Evolutionary conservation across 768 basidiomycete species (phyloP), one percentile per base, ranked within the genome.

Genomic region (Lentinula lateritia): DNA sequence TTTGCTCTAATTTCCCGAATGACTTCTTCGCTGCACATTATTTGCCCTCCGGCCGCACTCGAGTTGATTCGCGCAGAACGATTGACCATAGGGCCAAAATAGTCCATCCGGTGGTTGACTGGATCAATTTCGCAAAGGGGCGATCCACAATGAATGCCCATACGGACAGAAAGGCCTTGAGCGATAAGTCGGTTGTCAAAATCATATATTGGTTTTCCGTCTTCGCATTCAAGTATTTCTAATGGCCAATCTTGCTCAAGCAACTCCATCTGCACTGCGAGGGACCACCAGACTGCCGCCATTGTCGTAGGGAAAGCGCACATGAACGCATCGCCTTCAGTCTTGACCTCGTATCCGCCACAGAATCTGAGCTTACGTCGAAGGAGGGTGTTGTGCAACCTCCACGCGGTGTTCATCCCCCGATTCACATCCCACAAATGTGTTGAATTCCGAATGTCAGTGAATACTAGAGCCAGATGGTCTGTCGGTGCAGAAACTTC

Each of bases 291-390:
- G 16, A 98, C 74, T 0, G 93, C 97, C 0, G 90, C 82, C 1
- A 93, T 79, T 12, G 93, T 84, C 2, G 88, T 92, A 2, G 93
- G 91, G 82, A 99, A 99, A 20, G 96, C 93, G 58, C 95, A 95
- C 92, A 99, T 95, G 79, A 99, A 99, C 0, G 96, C 88, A 69
- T 98, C 97, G 34, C 97, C 97, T 87, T 99, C 97, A 10, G 97
- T 99, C 76, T 99, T 99, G 69, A 98, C 96, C 75, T 98, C 94
- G 72, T 98, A 99, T 0, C 97, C 97, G 34, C 95, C 95, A 67
- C 95, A 95, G 45, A 90, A 80, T 34, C 96, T 86, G 36, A 98
- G 77, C 63, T 90, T 87, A 6, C 95, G 83, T 20, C 97, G 87
- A 50, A 98, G 80, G 23, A 98, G 79, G 55, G 76, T 81, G 71